Evolutionary conservation across 1,284 basidiomycete species (phyloP).

Genomic region (Irpex lacteus): DNA sequence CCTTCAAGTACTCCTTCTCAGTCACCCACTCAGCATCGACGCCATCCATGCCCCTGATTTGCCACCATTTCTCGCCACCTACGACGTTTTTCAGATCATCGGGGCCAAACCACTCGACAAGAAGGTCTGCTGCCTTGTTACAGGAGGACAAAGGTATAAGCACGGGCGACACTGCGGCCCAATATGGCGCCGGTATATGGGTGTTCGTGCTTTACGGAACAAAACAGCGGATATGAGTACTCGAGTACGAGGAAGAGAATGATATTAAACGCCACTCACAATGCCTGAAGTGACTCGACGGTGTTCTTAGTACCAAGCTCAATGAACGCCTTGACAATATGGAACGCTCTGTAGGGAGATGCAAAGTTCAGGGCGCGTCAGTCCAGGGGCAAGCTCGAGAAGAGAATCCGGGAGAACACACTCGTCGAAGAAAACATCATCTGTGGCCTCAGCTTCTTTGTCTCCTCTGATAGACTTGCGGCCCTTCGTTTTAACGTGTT

Average conservation of each 20-base stretch:
- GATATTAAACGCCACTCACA: not conserved
- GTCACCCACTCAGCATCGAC: conserved; percentile 83
- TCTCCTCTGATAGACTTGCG: conserved; percentile 37
- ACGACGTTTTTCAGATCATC: conserved; percentile 70
- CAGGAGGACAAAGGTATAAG: conserved; percentile 62
- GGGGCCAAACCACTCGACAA: conserved; percentile 76
- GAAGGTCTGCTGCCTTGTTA: conserved; percentile 67
- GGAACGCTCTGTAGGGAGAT: conserved; percentile 46
- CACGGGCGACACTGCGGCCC: conserved; percentile 73
- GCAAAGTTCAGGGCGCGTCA: not conserved
- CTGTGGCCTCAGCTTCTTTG: conserved; percentile 40
- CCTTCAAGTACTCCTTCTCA: conserved; percentile 44
- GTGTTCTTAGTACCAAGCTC: conserved; percentile 57
- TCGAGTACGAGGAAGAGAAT: not conserved
- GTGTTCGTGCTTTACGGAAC: conserved; percentile 59
- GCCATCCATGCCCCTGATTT: conserved; percentile 66
- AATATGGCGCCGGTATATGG: conserved; percentile 73
- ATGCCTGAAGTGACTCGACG: conserved; percentile 54
- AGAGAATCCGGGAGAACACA: conserved; percentile 27
- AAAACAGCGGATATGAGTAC: not conserved
- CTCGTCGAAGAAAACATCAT: conserved; percentile 66
- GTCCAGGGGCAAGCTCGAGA: not conserved
- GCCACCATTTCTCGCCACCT: conserved; percentile 87
- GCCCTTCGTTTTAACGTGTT: conserved; percentile 52
- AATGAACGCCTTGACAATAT: conserved; percentile 68